Percentiles rank a stretch among this genome's conserved stretches.
phyloP scores from a whole-genome alignment of 441 rosid species.

The Adansonia madagascariensis region DNA sequence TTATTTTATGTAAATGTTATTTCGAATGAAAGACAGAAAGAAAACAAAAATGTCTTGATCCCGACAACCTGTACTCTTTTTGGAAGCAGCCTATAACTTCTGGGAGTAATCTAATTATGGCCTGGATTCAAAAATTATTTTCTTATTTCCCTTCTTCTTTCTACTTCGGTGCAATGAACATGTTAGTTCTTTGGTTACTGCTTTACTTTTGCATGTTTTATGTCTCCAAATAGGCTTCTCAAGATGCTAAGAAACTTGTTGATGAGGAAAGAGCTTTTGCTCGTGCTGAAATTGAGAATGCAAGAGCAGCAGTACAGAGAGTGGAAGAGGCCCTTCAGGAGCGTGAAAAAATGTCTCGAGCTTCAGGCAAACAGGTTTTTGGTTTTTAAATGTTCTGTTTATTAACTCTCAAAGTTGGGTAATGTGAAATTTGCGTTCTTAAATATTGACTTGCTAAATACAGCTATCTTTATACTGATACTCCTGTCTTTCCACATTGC shows the following conservation, averaged over 20 bases:
- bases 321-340: slow-evolving; percentile 94
- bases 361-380: slow-evolving; percentile 74
- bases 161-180: not conserved
- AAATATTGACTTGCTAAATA: not conserved
- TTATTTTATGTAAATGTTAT: not conserved
- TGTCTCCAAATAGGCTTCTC: slow-evolving; percentile 70
- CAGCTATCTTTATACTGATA: not conserved
- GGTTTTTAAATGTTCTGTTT: not conserved
- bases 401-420: not conserved
- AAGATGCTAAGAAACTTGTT: slow-evolving; percentile 94
- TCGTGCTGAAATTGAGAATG: slow-evolving; percentile 91
- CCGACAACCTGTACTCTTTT: not conserved
- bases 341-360: slow-evolving; percentile 77
- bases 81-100: not conserved
- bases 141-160: not conserved
- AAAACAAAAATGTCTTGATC: not conserved
- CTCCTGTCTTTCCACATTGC: not conserved
- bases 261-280: slow-evolving; percentile 97
- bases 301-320: slow-evolving; percentile 94
- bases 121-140: not conserved
- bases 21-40: not conserved
- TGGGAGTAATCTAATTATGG: not conserved
- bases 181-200: not conserved
- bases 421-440: not conserved
- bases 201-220: not conserved